Conservation (phyloP, 2,329 filamentous ascomycete species). For the Metarhizium guizhouense region DNA sequence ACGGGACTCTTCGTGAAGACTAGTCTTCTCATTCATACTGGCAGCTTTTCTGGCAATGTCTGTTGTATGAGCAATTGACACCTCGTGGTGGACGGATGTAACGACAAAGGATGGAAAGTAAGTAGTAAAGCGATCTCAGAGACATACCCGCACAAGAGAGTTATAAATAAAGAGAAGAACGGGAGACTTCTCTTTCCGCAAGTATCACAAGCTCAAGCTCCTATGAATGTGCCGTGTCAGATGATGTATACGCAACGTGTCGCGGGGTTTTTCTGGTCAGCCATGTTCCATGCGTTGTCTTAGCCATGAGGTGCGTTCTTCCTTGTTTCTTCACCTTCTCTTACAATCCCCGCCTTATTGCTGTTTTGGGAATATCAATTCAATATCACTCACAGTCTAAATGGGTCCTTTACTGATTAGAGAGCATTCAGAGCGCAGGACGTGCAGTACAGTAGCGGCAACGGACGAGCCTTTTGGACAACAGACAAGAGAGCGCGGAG, state of each 20-base stretch:
- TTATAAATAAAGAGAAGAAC: not conserved
- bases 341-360: too few species aligned
- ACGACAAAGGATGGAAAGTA: too few species aligned
- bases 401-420: not conserved
- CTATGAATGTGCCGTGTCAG: not conserved
- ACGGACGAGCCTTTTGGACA: too few species aligned
- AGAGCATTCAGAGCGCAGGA: not conserved
- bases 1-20: not conserved
- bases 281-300: not conserved
- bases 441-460: not conserved
- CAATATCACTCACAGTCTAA: not conserved
- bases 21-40: not conserved
- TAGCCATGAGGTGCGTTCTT: not conserved
- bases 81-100: not conserved
- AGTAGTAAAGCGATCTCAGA: not conserved
- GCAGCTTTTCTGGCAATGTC: not conserved
- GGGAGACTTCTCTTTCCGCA: not conserved
- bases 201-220: not conserved
- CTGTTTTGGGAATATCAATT: not conserved
- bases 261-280: not conserved
- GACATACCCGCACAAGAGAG: not conserved
- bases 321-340: too few species aligned
- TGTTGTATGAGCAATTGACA: not conserved
- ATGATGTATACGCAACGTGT: not conserved
- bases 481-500: too few species aligned